These are phyloP conservation scores for Mortierella sp. DNA, from an alignment of 371 early-diverging fungal species.

Conservation along the genomic window DNA sequence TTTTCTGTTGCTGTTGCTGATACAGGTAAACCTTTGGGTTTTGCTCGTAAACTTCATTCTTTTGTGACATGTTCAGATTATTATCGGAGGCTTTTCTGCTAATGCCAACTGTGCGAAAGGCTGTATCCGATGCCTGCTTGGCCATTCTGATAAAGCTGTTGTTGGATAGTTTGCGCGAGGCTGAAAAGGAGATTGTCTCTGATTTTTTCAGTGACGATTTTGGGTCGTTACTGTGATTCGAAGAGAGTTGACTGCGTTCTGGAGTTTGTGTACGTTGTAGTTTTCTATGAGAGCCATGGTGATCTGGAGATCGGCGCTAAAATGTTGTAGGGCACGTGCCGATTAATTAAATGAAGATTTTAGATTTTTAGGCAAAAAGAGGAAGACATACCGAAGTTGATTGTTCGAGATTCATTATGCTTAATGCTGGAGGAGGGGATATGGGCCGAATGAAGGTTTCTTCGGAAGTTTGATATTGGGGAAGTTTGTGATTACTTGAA, in stretches of 20 bases:
- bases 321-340: not conserved
- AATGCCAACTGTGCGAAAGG: constrained; percentile 30
- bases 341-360: not conserved
- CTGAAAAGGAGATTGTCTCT: constrained; percentile 1
- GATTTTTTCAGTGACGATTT: constrained; percentile 4
- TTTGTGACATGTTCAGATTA: constrained; percentile 13
- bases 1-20: constrained; percentile 21
- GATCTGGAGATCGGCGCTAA: constrained; percentile 1
- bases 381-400: constrained; percentile 2
- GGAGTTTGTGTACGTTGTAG: not conserved
- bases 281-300: not conserved
- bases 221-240: not conserved
- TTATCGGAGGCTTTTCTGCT: constrained; percentile 24
- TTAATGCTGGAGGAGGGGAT: not conserved
- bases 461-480: not conserved
- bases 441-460: not conserved
- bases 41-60: constrained; percentile 32
- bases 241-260: not conserved
- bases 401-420: constrained; percentile 2
- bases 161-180: constrained; percentile 23
- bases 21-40: constrained; percentile 43
- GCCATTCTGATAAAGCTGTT: constrained; percentile 35
- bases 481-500: not conserved
- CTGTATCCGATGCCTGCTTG: constrained; percentile 44
- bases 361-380: not conserved